These are phyloP conservation scores for Russula virescens DNA, from an alignment of 768 basidiomycete genomes.

Conservation along the genomic window DNA sequence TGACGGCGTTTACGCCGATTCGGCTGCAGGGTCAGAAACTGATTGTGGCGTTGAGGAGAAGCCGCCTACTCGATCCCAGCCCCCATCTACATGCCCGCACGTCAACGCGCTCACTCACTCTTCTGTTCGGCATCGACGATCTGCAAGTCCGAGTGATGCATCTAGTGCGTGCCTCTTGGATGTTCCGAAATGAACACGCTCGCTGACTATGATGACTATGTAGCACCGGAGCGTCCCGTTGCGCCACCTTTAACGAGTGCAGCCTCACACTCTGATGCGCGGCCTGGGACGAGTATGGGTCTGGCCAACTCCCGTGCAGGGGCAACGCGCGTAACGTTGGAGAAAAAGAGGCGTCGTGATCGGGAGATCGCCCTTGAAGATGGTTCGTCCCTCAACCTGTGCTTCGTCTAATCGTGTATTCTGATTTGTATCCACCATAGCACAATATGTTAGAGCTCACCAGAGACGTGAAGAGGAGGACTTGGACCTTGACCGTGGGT, in stretches of 20 bases:
- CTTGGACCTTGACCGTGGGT: constrained; percentile 41
- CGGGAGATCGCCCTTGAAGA: constrained; percentile 37
- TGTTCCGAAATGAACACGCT: neutral
- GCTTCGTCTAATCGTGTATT: constrained; percentile 18
- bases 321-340: constrained; percentile 37
- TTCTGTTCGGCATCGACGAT: constrained; percentile 57
- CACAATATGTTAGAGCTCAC: constrained; percentile 27
- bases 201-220: neutral
- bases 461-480: constrained; percentile 29
- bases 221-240: constrained; percentile 14
- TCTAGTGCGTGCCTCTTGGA: constrained; percentile 32
- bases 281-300: constrained; percentile 44
- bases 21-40: constrained; percentile 34
- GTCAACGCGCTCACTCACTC: constrained; percentile 33
- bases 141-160: constrained; percentile 73
- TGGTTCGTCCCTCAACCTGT: constrained; percentile 33
- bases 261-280: constrained; percentile 25
- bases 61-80: constrained; percentile 11
- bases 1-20: constrained; percentile 33
- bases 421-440: neutral
- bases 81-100: constrained; percentile 26
- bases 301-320: constrained; percentile 28
- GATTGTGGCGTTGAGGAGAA: constrained; percentile 35
- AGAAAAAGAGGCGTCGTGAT: constrained; percentile 40
- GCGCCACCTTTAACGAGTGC: constrained; percentile 4